These are phyloP conservation scores for Penicillium longicatenatum DNA, from an alignment of 495 filamentous ascomycete genomes.

Conservation along the genomic window DNA sequence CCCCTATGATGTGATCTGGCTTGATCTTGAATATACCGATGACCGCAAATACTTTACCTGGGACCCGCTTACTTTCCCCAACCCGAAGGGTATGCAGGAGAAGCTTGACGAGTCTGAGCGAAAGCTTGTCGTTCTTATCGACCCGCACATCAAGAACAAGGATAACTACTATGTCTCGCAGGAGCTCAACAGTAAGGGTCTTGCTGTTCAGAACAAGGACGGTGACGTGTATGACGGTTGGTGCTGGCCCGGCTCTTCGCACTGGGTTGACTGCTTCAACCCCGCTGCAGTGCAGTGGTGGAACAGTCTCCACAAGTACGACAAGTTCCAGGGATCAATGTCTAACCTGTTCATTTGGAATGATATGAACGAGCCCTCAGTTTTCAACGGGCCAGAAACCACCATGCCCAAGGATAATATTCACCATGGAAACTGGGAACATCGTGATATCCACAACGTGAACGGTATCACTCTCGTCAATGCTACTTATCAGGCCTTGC, in stretches of 20 bases:
- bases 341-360: constrained; percentile 95
- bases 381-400: constrained; percentile 96
- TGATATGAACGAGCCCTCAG: constrained; percentile 99
- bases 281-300: constrained; percentile 87
- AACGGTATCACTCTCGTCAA: constrained; percentile 94
- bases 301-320: constrained; percentile 81
- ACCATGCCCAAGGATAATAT: constrained; percentile 97
- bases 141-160: constrained; percentile 95
- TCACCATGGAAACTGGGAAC: constrained; percentile 90
- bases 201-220: constrained; percentile 87
- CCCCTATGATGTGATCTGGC: constrained; percentile 98
- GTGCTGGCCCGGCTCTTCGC: constrained; percentile 96
- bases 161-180: constrained; percentile 73
- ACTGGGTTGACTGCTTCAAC: constrained; percentile 96
- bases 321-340: constrained; percentile 78
- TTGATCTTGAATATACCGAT: constrained; percentile 95
- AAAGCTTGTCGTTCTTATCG: constrained; percentile 92
- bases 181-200: constrained; percentile 78
- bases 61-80: constrained; percentile 82
- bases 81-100: constrained; percentile 85
- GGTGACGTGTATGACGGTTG: constrained; percentile 88
- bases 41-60: constrained; percentile 98
- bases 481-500: constrained; percentile 81
- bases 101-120: constrained; percentile 80
- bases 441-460: constrained; percentile 93